Evolutionary conservation across 768 basidiomycete species (phyloP), one percentile per base, ranked within the genome.

Genomic region (Suillus ampliporus): DNA sequence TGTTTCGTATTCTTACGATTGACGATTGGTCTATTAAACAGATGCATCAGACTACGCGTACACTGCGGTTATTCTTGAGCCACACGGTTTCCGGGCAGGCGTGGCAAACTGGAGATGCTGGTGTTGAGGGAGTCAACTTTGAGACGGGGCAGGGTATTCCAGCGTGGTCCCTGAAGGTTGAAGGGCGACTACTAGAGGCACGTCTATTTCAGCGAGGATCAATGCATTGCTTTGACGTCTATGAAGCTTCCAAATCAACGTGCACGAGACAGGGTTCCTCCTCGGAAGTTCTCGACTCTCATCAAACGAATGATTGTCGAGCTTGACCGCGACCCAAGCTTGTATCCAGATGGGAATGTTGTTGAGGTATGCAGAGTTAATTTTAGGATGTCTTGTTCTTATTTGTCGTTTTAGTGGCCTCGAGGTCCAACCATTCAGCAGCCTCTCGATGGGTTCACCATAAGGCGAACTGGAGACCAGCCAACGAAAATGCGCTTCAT

Each of bases 81-180:
- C 95, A 97, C 73, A 91, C 94, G 0, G 88, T 91, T 0, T 93
- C 91, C 19, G 87, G 89, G 37, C 95, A 97, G 72, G 66, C 84
- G 4, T 97, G 95, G 95, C 95, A 97, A 71, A 83, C 82, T 8
- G 82, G 83, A 4, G 83, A 71, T 23, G 61, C 66, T 1, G 64
- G 71, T 17, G 69, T 64, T 4, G 74, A 78, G 23, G 71, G 80
- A 0, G 68, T 76, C 6, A 81, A 87, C 69, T 84, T 92, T 60
- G 92, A 95, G 64, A 94, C 91, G 0, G 95, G 94, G 11, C 89
- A 94, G 68, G 92, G 92, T 2, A 90, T 96, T 48, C 92, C 95
- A 5, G 91, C 93, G 0, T 98, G 94, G 94, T 82, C 86, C 41
- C 80, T 98, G 62, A 91, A 86, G 72, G 83, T 97, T 44, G 96